Base-by-base conservation (phyloP, 306 rosid genomes). In the Ormosia semicastrata region DNA sequence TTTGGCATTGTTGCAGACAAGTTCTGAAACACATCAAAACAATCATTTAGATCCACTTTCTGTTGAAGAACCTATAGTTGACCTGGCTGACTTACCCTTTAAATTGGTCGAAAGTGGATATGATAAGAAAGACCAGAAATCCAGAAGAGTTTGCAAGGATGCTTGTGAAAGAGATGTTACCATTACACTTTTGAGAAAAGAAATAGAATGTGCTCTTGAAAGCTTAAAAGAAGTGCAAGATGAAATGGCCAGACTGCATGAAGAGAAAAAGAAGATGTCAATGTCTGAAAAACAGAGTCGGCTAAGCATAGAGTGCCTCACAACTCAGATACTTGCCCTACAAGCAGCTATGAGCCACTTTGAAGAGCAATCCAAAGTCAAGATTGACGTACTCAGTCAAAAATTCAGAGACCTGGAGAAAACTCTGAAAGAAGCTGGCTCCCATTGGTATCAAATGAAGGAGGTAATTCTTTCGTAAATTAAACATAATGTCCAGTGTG, bases 131-230 rank as follows among this genome's bases (percentile, higher is more conserved):
- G 58, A 52, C 64, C 52, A 53, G 70, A 82, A 87, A 71, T 81
- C 88, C 58, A 44, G 63, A 81, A 71, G 68, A 39, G 46, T 79
- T 65, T 54, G 50, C 84, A 79, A 79, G 86, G 81, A 83, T 49
- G 85, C 8, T n/a, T 39, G 43, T 80, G 84, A 87, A 77, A 88
- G 86, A 81, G 98, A 93, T 81, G 81, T 32, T 57, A 88, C 95
- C 66, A 89, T 95, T 80, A 33, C 79, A 36, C 98, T 95, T 75
- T 74, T 95, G 85, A 93, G 89, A 86, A 91, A 87, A 84, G 98
- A 93, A 86, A 90, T 95, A 67, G 95, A 88, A 85, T 83, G 89
- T 82, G 94, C 99, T 71, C 90, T 95, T 78, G 86, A 85, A 78
- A 95, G 91, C 90, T 88, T 95, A 83, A 75, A 88, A 84, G 91